Conservation (phyloP, 2,329 filamentous ascomycete genomes). For the Alternaria sp. region DNA sequence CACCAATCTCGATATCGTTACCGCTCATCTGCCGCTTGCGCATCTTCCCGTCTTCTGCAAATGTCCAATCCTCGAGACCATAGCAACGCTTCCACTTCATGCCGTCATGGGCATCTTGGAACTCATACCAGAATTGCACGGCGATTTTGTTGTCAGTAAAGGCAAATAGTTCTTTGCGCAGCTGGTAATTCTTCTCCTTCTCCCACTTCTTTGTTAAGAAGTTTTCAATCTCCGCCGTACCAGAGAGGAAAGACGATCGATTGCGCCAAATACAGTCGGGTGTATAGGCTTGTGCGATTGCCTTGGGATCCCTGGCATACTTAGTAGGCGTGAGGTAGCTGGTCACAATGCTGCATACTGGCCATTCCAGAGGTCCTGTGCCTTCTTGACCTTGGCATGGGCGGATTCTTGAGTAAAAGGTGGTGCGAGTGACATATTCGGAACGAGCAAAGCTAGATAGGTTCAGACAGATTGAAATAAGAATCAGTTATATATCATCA, state of each 20-base stretch:
- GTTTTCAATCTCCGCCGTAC: slow-evolving; percentile 70
- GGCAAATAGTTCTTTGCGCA: slow-evolving; percentile 85
- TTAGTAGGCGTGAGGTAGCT: slow-evolving; percentile 11
- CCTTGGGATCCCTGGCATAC: slow-evolving; percentile 65
- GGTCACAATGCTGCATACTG: slow-evolving; percentile 57
- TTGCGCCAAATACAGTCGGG: slow-evolving; percentile 83
- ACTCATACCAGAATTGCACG: slow-evolving; percentile 93
- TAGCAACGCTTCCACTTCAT: slow-evolving; percentile 78
- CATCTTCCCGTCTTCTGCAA: slow-evolving; percentile 74
- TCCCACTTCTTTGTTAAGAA: slow-evolving; percentile 80
- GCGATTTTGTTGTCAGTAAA: slow-evolving; percentile 80
- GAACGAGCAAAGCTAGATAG: neutral
- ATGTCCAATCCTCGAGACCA: slow-evolving; percentile 83
- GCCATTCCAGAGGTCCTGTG: slow-evolving; percentile 84
- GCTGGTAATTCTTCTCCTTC: slow-evolving; percentile 72
- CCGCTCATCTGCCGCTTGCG: slow-evolving; percentile 79
- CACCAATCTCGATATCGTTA: slow-evolving; percentile 71
- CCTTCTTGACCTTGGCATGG: slow-evolving; percentile 79
- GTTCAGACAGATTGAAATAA: neutral
- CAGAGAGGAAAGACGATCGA: slow-evolving; percentile 72
- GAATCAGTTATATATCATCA: neutral
- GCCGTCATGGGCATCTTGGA: slow-evolving; percentile 69
- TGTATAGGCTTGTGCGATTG: slow-evolving; percentile 77
- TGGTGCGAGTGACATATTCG: slow-evolving; percentile 62
- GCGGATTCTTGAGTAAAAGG: slow-evolving; percentile 81